These are phyloP conservation scores for Scenedesmus sp. DNA, from an alignment of 163 green algal species.

Conservation along the genomic window DNA sequence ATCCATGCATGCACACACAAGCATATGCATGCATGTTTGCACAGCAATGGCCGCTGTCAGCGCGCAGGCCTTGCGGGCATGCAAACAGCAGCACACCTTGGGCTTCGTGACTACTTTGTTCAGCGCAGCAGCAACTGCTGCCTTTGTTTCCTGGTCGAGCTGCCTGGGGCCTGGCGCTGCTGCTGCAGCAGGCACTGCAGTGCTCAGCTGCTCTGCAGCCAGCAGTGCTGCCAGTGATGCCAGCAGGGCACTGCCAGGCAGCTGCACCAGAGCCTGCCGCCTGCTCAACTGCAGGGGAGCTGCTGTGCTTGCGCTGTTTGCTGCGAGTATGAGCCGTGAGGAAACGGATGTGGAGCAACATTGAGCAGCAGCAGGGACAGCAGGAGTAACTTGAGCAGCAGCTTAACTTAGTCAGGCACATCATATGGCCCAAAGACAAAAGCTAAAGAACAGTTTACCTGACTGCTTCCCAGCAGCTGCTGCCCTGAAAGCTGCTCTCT, in stretches of 20 bases:
- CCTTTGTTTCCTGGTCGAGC: constrained; percentile 30
- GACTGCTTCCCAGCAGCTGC: background rate
- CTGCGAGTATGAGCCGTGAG: background rate
- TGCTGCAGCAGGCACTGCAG: background rate
- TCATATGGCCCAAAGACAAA: background rate
- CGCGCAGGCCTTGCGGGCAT: background rate
- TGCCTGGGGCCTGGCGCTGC: background rate
- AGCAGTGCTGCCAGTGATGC: background rate
- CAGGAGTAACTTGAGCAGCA: background rate
- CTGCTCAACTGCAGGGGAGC: background rate
- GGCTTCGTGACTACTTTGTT: constrained; percentile 45
- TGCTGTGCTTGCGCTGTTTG: background rate
- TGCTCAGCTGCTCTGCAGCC: background rate
- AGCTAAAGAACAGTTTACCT: background rate
- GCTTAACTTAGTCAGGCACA: background rate
- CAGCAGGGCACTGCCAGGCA: background rate
- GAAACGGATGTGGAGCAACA: background rate
- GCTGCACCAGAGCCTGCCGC: background rate
- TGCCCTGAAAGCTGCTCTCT: background rate
- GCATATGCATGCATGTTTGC: background rate
- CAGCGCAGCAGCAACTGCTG: constrained; percentile 58
- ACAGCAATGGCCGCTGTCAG: background rate
- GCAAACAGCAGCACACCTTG: constrained; percentile 52
- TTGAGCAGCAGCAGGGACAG: background rate
- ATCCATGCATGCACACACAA: background rate